These are phyloP conservation scores for Cardamine chenopodiifolia DNA, from an alignment of 345 rosid genomes.

Conservation along the genomic window DNA sequence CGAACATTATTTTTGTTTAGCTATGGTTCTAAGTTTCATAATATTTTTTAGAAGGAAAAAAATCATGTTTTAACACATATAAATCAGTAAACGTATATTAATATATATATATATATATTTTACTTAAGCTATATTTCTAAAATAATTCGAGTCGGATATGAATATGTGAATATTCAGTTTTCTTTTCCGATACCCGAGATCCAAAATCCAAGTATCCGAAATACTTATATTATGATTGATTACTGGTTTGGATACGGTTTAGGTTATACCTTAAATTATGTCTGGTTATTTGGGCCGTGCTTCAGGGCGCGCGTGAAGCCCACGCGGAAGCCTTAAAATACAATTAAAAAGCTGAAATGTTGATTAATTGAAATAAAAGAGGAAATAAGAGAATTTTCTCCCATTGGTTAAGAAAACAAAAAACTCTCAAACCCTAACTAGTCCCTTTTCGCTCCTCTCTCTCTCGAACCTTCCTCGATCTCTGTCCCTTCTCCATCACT, in stretches of 20 bases:
- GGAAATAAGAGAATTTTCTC: not conserved
- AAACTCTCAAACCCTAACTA: constrained; percentile 42
- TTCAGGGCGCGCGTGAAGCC: constrained; percentile 15
- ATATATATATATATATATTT: too few species aligned
- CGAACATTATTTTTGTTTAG: not conserved
- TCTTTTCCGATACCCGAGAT: not conserved
- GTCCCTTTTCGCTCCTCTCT: constrained; percentile 8
- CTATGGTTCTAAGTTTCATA: too few species aligned
- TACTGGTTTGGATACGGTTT: constrained; percentile 7
- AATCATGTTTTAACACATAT: too few species aligned
- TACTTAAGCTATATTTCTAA: too few species aligned
- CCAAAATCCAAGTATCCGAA: not conserved
- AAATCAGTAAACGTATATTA: too few species aligned
- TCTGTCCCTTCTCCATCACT: constrained; percentile 29
- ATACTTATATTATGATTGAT: too few species aligned
- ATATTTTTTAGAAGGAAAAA: too few species aligned
- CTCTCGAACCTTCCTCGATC: constrained; percentile 41
- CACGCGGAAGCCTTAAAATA: not conserved
- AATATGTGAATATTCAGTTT: not conserved
- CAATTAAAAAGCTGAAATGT: not conserved
- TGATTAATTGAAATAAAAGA: not conserved
- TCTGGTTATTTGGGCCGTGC: constrained; percentile 19
- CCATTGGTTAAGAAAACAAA: constrained; percentile 27
- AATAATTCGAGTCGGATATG: too few species aligned
- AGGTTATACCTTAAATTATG: too few species aligned